A percentile compares a stretch with the other conserved stretches of the same genome.
phyloP scores from a whole-genome alignment of 805 yeast genomes.

The Wickerhamomyces ciferrii region DNA sequence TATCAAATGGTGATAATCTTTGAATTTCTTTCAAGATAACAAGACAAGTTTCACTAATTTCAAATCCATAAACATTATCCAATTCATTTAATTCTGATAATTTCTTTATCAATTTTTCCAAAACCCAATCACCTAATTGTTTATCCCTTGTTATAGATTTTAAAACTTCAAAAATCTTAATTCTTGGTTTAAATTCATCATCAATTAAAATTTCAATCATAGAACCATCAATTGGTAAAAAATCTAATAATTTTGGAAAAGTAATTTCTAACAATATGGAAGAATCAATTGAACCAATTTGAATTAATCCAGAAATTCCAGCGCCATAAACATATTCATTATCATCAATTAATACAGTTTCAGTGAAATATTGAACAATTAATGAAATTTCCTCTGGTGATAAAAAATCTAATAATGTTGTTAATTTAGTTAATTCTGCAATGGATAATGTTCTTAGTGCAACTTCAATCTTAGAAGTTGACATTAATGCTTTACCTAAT shows the following conservation, averaged over 20 bases:
- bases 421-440: constrained; percentile 55
- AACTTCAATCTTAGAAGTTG: constrained; percentile 63
- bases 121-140: constrained; percentile 30
- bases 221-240: constrained; percentile 40
- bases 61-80: constrained; percentile 7
- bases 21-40: constrained; percentile 17
- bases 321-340: constrained; percentile 48
- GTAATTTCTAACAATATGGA: constrained; percentile 43
- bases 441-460: constrained; percentile 64
- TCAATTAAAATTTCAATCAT: constrained; percentile 21
- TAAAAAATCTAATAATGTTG: constrained; percentile 45
- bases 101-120: constrained; percentile 31
- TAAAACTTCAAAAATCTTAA: constrained; percentile 19
- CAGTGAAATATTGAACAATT: constrained; percentile 61
- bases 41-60: constrained; percentile 15
- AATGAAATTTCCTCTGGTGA: constrained; percentile 50
- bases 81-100: constrained; percentile 14
- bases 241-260: constrained; percentile 44
- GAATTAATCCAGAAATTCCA: constrained; percentile 49
- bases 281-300: constrained; percentile 31
- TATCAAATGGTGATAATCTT: constrained; percentile 11
- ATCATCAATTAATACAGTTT: constrained; percentile 46
- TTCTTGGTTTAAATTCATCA: constrained; percentile 20
- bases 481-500: constrained; percentile 63
- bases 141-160: constrained; percentile 24